phyloP scores from a whole-genome alignment of 371 early-diverging fungal genomes.

The Rhizomucor miehei region DNA sequence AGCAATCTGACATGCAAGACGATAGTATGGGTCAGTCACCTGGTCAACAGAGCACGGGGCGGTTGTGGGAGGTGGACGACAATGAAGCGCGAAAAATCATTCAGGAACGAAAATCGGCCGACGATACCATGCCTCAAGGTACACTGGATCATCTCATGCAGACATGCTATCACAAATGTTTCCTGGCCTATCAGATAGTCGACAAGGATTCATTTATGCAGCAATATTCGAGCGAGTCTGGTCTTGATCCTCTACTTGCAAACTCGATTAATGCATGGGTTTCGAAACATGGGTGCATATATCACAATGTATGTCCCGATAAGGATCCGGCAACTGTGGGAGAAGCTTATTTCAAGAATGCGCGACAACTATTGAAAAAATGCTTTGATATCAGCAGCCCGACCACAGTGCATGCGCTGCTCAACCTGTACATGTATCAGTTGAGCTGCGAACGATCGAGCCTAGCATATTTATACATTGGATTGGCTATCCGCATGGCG shows the following conservation, averaged over 20 bases:
- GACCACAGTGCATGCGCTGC: conserved; percentile 54
- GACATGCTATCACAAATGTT: conserved; percentile 53
- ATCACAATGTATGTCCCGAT: conserved; percentile 46
- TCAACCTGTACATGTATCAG: conserved; percentile 65
- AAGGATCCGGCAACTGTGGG: conserved; percentile 49
- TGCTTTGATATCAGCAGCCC: conserved; percentile 55
- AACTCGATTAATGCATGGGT: conserved; percentile 62
- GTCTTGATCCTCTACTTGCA: conserved; percentile 46
- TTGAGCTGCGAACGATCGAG: conserved; percentile 55
- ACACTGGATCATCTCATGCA: conserved; percentile 45
- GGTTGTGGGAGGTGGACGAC: conserved; percentile 53
- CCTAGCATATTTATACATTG: conserved; percentile 57
- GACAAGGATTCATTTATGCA: conserved; percentile 53
- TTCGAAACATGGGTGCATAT: conserved; percentile 55
- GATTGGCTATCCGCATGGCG: conserved; percentile 64
- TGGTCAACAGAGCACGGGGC: conserved; percentile 10
- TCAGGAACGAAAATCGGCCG: conserved; percentile 25
- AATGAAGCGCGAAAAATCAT: conserved; percentile 43
- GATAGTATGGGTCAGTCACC: conserved; percentile 1
- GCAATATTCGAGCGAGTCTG: conserved; percentile 31
- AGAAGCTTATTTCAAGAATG: conserved; percentile 55
- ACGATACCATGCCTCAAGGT: conserved; percentile 30
- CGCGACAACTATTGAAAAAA: conserved; percentile 55
- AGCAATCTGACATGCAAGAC: background rate
- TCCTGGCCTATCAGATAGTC: conserved; percentile 54